These are phyloP conservation scores for Prunus campanulata DNA, from an alignment of 306 rosid genomes.

Conservation along the genomic window DNA sequence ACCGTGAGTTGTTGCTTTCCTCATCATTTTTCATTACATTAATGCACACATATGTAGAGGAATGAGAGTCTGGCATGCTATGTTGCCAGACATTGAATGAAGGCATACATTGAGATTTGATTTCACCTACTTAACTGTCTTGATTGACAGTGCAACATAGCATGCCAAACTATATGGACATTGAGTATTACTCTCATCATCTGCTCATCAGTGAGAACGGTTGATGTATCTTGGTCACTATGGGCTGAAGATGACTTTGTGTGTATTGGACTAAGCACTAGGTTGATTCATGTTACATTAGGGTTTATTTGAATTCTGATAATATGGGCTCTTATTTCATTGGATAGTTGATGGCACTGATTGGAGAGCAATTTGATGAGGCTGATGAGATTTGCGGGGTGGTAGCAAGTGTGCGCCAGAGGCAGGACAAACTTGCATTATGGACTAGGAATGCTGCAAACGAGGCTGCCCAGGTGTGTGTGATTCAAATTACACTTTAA, in stretches of 20 bases:
- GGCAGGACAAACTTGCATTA: constrained; percentile 85
- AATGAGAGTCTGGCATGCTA: not conserved
- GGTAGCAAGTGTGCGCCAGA: constrained; percentile 89
- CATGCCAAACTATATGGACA: not conserved
- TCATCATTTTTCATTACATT: not conserved
- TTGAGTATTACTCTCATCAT: not conserved
- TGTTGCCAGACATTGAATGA: not conserved
- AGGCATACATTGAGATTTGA: not conserved
- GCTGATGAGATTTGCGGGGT: constrained; percentile 91
- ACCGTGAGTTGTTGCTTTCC: constrained; percentile 49
- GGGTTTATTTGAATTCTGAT: not conserved
- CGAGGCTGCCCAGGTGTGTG: constrained; percentile 90
- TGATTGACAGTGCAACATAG: not conserved
- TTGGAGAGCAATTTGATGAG: constrained; percentile 95
- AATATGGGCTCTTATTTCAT: constrained; percentile 2
- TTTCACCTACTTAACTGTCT: not conserved
- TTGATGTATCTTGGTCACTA: not conserved
- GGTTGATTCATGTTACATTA: not conserved
- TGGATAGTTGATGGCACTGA: constrained; percentile 85
- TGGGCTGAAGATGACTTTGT: not conserved
- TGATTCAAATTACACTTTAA: constrained; percentile 9
- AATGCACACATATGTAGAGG: not conserved
- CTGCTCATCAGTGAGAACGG: not conserved
- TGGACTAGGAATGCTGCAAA: constrained; percentile 97
- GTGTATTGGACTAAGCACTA: not conserved